Evolutionary conservation across 1,284 basidiomycete species (phyloP).

Genomic region (Ganoderma lingzhi): DNA sequence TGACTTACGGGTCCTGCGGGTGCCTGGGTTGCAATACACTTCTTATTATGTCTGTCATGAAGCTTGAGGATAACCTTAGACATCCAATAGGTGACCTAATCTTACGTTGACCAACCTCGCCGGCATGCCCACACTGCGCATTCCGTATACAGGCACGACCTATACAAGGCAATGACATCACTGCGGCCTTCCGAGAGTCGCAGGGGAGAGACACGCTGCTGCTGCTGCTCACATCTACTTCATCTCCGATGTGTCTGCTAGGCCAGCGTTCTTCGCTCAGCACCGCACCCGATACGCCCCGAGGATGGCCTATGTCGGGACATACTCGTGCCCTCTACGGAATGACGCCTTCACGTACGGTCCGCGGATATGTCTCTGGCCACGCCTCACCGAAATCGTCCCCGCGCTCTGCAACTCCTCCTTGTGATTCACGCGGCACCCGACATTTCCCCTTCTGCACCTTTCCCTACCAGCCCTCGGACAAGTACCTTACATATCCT

Average conservation of each 20-base stretch:
- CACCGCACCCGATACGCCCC: neutral
- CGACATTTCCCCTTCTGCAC: slow-evolving; percentile 21
- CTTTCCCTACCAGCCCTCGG: neutral
- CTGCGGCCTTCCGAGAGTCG: neutral
- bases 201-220: neutral
- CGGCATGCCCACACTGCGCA: slow-evolving; percentile 3
- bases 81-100: slow-evolving; percentile 1
- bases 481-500: slow-evolving; percentile 4
- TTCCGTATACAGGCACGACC: slow-evolving; percentile 1
- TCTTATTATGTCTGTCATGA: neutral
- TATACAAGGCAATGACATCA: slow-evolving; percentile 9
- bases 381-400: neutral
- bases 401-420: slow-evolving; percentile 1
- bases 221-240: neutral
- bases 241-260: neutral
- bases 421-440: slow-evolving; percentile 13
- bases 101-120: neutral
- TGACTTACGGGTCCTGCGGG: neutral
- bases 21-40: slow-evolving; percentile 3
- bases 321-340: slow-evolving; percentile 1
- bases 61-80: slow-evolving; percentile 7
- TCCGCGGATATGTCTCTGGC: slow-evolving; percentile 11
- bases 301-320: neutral
- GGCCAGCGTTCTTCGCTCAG: neutral
- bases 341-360: neutral